Conservation (phyloP, 2,329 filamentous ascomycete species). For the Apiospora rasikravindrae region DNA sequence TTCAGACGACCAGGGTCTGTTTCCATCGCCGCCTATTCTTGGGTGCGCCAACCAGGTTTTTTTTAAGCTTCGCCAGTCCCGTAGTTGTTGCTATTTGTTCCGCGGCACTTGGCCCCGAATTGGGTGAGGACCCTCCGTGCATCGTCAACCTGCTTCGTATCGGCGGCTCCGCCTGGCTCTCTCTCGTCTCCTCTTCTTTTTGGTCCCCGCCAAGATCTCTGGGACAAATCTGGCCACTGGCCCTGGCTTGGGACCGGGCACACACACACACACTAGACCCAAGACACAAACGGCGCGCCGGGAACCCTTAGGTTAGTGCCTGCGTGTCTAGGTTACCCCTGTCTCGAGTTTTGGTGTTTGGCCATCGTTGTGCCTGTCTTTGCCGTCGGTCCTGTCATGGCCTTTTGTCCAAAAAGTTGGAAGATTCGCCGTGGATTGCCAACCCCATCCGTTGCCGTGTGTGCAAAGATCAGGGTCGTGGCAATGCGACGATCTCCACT, state of each 20-base stretch:
- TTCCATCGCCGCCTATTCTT: background rate
- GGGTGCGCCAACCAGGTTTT: background rate
- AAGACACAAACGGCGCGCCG: background rate
- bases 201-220: background rate
- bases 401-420: background rate
- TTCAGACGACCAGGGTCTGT: background rate
- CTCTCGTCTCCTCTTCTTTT: too few species aligned
- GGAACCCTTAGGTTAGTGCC: background rate
- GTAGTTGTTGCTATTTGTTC: background rate
- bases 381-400: background rate
- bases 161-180: background rate
- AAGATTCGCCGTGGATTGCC: background rate
- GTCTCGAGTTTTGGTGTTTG: background rate
- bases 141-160: background rate
- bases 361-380: background rate
- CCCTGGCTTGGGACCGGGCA: background rate
- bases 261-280: background rate
- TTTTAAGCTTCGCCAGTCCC: conserved; percentile 11
- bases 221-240: background rate
- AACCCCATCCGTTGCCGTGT: too few species aligned
- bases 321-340: background rate
- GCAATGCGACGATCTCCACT: background rate
- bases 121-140: conserved; percentile 11
- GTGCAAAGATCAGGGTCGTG: conserved; percentile 13
- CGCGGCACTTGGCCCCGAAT: background rate